These are phyloP conservation scores for Yamadazyma epiphylla DNA, from an alignment of 1,139 yeast species.

Conservation along the genomic window DNA sequence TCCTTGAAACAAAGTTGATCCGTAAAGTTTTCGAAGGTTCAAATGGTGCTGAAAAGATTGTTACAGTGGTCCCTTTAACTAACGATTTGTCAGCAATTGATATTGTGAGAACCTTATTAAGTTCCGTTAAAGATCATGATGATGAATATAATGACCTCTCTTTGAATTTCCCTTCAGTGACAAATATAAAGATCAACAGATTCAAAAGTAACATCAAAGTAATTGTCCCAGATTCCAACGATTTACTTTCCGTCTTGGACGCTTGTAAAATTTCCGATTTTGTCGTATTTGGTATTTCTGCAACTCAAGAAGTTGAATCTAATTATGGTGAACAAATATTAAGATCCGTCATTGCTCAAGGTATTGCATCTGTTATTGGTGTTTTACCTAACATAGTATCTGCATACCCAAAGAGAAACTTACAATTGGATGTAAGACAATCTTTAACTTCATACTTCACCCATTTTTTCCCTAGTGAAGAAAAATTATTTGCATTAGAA, in stretches of 20 bases:
- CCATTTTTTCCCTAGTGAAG: slow-evolving; percentile 89
- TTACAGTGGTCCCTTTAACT: slow-evolving; percentile 78
- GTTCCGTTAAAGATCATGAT: slow-evolving; percentile 24
- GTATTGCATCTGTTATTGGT: slow-evolving; percentile 80
- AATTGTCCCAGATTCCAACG: slow-evolving; percentile 67
- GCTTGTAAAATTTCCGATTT: slow-evolving; percentile 88
- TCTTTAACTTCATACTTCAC: slow-evolving; percentile 78
- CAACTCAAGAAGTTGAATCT: slow-evolving; percentile 74
- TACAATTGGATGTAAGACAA: slow-evolving; percentile 73
- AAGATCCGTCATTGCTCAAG: slow-evolving; percentile 87
- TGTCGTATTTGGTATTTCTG: slow-evolving; percentile 83
- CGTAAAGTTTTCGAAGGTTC: slow-evolving; percentile 77
- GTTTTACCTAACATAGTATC: slow-evolving; percentile 72
- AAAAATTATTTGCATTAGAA: slow-evolving; percentile 72
- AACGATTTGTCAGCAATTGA: slow-evolving; percentile 59
- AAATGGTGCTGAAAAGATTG: slow-evolving; percentile 76
- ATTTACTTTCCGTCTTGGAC: slow-evolving; percentile 71
- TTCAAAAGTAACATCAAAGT: slow-evolving; percentile 76
- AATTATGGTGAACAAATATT: slow-evolving; percentile 83
- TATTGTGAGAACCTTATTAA: slow-evolving; percentile 51
- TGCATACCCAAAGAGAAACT: slow-evolving; percentile 68
- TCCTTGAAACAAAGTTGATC: slow-evolving; percentile 45
- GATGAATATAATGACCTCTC: slow-evolving; percentile 16
- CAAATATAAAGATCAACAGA: slow-evolving; percentile 49
- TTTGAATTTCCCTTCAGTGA: slow-evolving; percentile 41